Evolutionary conservation across 2,329 filamentous ascomycete genomes (phyloP).

Genomic region (Penicillium sp.): DNA sequence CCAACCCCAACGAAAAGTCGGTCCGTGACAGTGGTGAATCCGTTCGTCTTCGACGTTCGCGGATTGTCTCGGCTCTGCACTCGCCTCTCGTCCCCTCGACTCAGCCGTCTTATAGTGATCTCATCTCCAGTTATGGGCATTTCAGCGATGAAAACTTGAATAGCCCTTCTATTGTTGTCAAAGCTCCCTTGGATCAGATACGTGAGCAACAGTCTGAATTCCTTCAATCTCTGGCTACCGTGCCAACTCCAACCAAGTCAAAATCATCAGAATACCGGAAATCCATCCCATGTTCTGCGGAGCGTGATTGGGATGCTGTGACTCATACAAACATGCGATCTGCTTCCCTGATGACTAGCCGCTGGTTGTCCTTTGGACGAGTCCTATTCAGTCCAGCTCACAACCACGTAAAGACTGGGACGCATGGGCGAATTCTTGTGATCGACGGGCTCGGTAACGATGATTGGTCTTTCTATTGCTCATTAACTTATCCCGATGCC

Average conservation of each 20-base stretch:
- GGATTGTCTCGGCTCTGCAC: slow-evolving; percentile 51
- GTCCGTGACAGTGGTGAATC: slow-evolving; percentile 34
- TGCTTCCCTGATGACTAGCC: slow-evolving; percentile 51
- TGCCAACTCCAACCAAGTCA: slow-evolving; percentile 15
- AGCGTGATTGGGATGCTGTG: slow-evolving; percentile 42
- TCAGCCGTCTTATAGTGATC: slow-evolving; percentile 54
- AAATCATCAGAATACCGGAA: slow-evolving; percentile 33
- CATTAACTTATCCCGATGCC: slow-evolving; percentile 47
- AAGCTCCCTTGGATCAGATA: slow-evolving; percentile 17
- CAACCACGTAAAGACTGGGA: slow-evolving; percentile 41
- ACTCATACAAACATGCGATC: slow-evolving; percentile 49
- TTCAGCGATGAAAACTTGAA: slow-evolving; percentile 23
- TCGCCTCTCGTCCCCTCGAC: slow-evolving; percentile 50
- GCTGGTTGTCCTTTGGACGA: slow-evolving; percentile 51
- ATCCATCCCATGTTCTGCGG: slow-evolving; percentile 39
- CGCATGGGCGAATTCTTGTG: slow-evolving; percentile 46
- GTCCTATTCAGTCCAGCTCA: slow-evolving; percentile 52
- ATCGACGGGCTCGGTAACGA: slow-evolving; percentile 52
- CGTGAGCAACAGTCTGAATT: slow-evolving; percentile 27
- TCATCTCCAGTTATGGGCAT: slow-evolving; percentile 51
- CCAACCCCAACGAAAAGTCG: slow-evolving; percentile 24
- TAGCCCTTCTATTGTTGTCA: slow-evolving; percentile 19
- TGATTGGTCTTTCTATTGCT: slow-evolving; percentile 54
- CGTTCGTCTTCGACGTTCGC: slow-evolving; percentile 49
- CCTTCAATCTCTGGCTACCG: slow-evolving; percentile 25